Evolutionary conservation across 108 stramenopile species (phyloP).

Genomic region (Thalassiosira profunda): DNA sequence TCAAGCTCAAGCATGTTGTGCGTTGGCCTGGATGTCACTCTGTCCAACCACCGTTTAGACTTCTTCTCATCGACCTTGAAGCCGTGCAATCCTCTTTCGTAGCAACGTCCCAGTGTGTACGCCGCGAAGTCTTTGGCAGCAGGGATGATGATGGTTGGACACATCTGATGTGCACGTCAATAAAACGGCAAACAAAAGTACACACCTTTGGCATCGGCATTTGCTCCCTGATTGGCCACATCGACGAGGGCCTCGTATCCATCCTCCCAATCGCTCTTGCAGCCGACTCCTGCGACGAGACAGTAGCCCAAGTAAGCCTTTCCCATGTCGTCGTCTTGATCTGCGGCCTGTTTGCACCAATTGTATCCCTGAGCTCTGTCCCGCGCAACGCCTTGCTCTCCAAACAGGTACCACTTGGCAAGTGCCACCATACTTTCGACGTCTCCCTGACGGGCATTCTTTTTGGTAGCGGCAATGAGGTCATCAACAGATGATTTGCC

Average conservation of each 20-base stretch:
- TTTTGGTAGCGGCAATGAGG: not conserved
- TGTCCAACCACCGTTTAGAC: conserved; percentile 11
- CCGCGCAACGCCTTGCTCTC: not conserved
- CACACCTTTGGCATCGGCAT: conserved; percentile 14
- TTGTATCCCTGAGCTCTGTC: not conserved
- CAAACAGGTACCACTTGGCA: conserved; percentile 16
- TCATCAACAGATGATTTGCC: not conserved
- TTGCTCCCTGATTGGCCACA: conserved; percentile 7
- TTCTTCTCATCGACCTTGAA: conserved; percentile 20
- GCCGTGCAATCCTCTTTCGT: conserved; percentile 2
- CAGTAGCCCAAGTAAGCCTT: conserved; percentile 26
- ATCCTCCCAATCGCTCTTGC: conserved; percentile 17
- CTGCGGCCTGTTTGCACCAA: not conserved
- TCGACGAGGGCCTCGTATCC: conserved; percentile 24
- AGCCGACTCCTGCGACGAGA: conserved; percentile 17
- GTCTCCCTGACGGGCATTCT: conserved; percentile 11
- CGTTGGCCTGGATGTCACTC: conserved; percentile 4
- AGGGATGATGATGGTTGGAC: not conserved
- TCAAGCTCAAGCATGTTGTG: not conserved
- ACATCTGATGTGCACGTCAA: not conserved
- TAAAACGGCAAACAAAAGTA: not conserved
- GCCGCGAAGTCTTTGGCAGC: conserved; percentile 23
- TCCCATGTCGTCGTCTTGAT: not conserved
- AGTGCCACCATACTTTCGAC: conserved; percentile 1
- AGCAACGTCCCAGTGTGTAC: conserved; percentile 18